Evolutionary conservation across 2,329 filamentous ascomycete species (phyloP).

Genomic region (Phyllosticta citribraziliensis): DNA sequence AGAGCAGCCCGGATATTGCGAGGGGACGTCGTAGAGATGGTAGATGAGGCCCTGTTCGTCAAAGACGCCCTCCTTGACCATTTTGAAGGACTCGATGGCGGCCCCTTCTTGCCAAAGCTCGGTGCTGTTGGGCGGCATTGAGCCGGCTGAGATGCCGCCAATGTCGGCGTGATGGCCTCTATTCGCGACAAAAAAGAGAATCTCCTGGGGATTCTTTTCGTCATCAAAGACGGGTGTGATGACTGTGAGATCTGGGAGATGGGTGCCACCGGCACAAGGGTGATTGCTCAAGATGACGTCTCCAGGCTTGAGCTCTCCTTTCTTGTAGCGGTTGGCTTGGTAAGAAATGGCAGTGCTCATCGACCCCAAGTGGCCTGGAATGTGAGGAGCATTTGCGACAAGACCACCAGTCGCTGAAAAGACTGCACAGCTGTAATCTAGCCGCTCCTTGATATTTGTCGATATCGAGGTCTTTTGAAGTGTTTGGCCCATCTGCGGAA

Average conservation of each 20-base stretch:
- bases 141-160: conserved; percentile 18
- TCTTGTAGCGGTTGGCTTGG: conserved; percentile 16
- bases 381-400: conserved; percentile 21
- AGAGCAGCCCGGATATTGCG: conserved; percentile 21
- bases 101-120: conserved; percentile 41
- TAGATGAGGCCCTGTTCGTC: conserved; percentile 25
- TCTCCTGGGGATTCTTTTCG: conserved; percentile 12
- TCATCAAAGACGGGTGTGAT: conserved; percentile 21
- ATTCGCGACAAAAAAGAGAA: conserved; percentile 20
- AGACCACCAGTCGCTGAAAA: conserved; percentile 17
- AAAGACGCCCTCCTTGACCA: conserved; percentile 27
- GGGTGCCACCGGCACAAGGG: conserved; percentile 20
- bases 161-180: conserved; percentile 23
- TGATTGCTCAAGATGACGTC: conserved; percentile 22
- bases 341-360: conserved; percentile 20
- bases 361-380: conserved; percentile 19
- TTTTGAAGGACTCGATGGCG: conserved; percentile 34
- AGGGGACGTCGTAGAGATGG: conserved; percentile 20
- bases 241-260: conserved; percentile 21
- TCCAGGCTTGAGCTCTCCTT: conserved; percentile 16
- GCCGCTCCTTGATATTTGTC: conserved; percentile 21
- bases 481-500: conserved; percentile 15
- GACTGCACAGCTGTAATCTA: conserved; percentile 20
- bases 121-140: conserved; percentile 33
- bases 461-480: conserved; percentile 18